A percentile compares a stretch with the other conserved stretches of the same genome.
Evolutionary conservation across 305 asterid genomes (phyloP).

Genomic region (Ajuga reptans): DNA sequence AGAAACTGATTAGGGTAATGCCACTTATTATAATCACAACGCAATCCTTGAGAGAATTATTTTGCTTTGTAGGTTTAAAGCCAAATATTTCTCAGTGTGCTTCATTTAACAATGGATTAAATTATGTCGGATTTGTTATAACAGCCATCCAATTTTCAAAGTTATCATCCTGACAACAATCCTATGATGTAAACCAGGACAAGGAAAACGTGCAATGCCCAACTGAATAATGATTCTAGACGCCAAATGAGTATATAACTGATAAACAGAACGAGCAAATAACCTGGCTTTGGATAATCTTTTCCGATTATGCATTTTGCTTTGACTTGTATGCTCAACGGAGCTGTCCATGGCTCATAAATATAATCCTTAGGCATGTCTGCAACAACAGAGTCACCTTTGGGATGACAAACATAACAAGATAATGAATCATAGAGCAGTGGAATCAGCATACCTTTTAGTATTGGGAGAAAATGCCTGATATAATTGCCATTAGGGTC

Average conservation of each 20-base stretch:
- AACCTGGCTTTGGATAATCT: slow-evolving; percentile 97
- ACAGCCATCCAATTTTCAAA: neutral
- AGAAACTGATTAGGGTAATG: neutral
- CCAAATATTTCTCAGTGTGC: neutral
- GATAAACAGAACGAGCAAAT: slow-evolving; percentile 4
- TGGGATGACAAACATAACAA: slow-evolving; percentile 9
- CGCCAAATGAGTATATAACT: slow-evolving; percentile 1
- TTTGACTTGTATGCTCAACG: slow-evolving; percentile 60
- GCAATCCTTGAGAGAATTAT: neutral
- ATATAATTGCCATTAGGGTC: slow-evolving; percentile 74
- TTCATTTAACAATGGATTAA: neutral
- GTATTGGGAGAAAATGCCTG: slow-evolving; percentile 76
- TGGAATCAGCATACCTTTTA: slow-evolving; percentile 47
- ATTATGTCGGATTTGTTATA: neutral
- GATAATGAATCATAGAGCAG: slow-evolving; percentile 20
- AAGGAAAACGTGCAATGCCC: neutral
- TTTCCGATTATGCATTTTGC: slow-evolving; percentile 78
- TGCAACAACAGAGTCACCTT: slow-evolving; percentile 24
- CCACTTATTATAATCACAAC: neutral
- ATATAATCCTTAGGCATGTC: slow-evolving; percentile 96
- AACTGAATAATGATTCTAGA: neutral
- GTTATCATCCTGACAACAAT: neutral
- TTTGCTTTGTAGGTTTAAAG: neutral
- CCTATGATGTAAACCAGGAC: neutral
- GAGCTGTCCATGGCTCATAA: slow-evolving; percentile 95